Evolutionary conservation across 345 rosid genomes (phyloP), one percentile per base, ranked within the genome.

Genomic region (Populus davidiana): DNA sequence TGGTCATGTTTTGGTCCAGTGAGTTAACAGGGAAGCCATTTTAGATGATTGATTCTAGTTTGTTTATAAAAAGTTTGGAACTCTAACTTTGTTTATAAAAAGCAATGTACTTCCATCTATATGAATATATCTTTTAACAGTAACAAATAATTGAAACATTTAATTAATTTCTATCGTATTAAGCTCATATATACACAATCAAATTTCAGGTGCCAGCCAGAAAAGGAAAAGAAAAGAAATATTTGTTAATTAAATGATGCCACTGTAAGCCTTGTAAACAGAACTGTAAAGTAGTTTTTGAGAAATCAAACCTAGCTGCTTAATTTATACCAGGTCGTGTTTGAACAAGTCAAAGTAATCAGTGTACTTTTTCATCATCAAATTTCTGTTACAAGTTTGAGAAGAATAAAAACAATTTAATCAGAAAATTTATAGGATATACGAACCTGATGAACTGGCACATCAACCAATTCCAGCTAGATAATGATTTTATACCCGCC

Each of bases 401-500:
- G 67, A 23, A 67, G 9, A 67, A 23, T 16, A 7, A 69, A n/a
- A 54, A 2, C 14, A 17, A 39, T 39, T n/a, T 2, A 27, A 17
- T 41, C 12, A 41, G 62, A 27, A 18, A 35, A 39, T 21, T 63
- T 27, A 17, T 14, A n/a, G 35, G 17, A 63, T 43, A 29, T 14
- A 63, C 0, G 14, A 27, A 27, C 10, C 23, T 41, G 56, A 35
- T 69, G 25, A 66, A 47, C 33, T 76, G 69, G 76, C 61, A 61
- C 70, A 78, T 84, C 78, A 50, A 76, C 84, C 71, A 67, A 79
- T 80, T 47, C 54, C 29, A 70, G 70, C 25, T 29, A 67, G 83
- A 81, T 23, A 77, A 65, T 54, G 73, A 75, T 81, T 41, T 74
- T 29, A 67, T 76, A 80, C 76, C 83, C 79, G 79, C 85, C 80